Evolutionary conservation across 2,329 filamentous ascomycete genomes (phyloP).

Genomic region (Cladosporium sp.): DNA sequence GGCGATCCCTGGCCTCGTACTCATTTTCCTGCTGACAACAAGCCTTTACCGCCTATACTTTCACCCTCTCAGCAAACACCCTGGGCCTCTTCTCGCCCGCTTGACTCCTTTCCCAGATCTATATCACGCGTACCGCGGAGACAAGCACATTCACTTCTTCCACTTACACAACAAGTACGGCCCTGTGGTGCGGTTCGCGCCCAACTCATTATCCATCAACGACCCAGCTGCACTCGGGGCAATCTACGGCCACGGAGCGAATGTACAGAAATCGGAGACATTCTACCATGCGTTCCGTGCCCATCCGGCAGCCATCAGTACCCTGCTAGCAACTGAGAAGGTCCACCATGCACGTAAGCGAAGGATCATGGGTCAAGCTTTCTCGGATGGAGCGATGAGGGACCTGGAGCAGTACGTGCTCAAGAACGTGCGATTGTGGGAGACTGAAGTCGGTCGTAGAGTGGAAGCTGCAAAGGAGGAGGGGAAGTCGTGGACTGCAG

Average conservation of each 20-base stretch:
- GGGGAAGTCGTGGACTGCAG: not conserved
- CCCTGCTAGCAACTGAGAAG: constrained; percentile 49
- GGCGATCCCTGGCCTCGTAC: not conserved
- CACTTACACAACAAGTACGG: constrained; percentile 31
- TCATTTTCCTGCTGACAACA: not conserved
- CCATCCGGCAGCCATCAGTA: constrained; percentile 45
- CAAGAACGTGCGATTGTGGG: constrained; percentile 28
- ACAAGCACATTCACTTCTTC: constrained; percentile 33
- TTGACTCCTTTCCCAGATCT: constrained; percentile 31
- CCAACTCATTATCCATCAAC: constrained; percentile 33
- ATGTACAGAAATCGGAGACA: constrained; percentile 50
- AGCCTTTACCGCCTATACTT: constrained; percentile 30
- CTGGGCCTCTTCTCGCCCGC: constrained; percentile 31
- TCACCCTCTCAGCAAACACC: constrained; percentile 32
- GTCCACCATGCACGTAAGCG: constrained; percentile 49
- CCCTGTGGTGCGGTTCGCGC: constrained; percentile 30
- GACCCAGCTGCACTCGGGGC: constrained; percentile 43
- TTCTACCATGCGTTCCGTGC: constrained; percentile 52
- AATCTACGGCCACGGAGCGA: constrained; percentile 52
- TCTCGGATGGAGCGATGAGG: constrained; percentile 40
- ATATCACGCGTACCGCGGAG: constrained; percentile 34
- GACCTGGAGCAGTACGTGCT: constrained; percentile 32
- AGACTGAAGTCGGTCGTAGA: constrained; percentile 20
- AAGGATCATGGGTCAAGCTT: constrained; percentile 48
- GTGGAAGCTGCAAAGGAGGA: constrained; percentile 11